Percentiles rank a stretch among this genome's conserved stretches.
Conservation (phyloP, 495 filamentous ascomycete species). For the Parachaetomium inaequale region DNA sequence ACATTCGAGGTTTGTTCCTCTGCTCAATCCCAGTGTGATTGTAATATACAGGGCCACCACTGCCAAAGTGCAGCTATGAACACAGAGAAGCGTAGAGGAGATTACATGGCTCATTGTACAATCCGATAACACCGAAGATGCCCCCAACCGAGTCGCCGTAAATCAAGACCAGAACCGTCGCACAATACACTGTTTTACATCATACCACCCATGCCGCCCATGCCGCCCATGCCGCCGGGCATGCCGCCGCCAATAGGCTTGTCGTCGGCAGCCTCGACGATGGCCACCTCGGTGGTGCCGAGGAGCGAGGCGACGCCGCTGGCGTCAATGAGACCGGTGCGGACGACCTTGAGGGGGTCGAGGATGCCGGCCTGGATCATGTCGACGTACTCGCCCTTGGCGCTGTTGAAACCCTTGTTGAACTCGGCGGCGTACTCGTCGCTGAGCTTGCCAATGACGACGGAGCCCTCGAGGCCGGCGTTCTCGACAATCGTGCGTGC, state of each 20-base stretch:
- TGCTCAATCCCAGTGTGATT: conserved; percentile 32
- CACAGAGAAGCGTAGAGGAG: conserved; percentile 33
- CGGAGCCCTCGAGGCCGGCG: conserved; percentile 90
- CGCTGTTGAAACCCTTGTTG: conserved; percentile 95
- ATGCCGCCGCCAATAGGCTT: conserved; percentile 66
- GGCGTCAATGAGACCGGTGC: conserved; percentile 89
- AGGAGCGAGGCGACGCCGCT: conserved; percentile 94
- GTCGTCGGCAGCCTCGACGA: conserved; percentile 93
- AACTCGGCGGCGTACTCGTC: conserved; percentile 91
- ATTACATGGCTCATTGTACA: conserved; percentile 36
- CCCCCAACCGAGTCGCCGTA: conserved; percentile 34
- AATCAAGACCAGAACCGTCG: conserved; percentile 24
- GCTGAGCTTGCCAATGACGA: conserved; percentile 95
- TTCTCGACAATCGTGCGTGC: conserved; percentile 97
- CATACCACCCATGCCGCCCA: conserved; percentile 58
- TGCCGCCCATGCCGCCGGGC: conserved; percentile 48
- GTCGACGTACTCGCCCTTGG: conserved; percentile 96
- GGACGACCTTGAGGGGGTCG: conserved; percentile 98
- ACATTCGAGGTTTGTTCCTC: conserved; percentile 16
- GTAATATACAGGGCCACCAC: conserved; percentile 32
- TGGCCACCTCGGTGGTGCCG: conserved; percentile 95
- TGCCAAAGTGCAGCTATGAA: conserved; percentile 27
- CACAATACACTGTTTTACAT: conserved; percentile 39
- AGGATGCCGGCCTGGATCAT: conserved; percentile 97
- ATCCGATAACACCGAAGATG: conserved; percentile 35